Evolutionary conservation across 2,329 filamentous ascomycete genomes (phyloP).

Genomic region (Xylaria sp.): DNA sequence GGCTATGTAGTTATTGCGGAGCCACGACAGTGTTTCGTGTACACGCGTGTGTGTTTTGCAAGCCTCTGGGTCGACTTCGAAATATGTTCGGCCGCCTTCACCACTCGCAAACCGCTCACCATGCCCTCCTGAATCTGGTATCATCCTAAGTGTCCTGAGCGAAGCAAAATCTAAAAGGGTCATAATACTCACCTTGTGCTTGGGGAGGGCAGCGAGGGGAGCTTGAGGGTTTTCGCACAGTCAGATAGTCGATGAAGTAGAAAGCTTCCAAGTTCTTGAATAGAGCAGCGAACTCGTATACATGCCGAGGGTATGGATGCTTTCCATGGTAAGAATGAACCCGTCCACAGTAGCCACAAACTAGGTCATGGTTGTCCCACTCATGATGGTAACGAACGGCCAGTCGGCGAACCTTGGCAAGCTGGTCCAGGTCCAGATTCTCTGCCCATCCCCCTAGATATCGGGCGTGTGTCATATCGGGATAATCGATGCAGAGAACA

Average conservation of each 20-base stretch:
- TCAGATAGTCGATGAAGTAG: conserved; percentile 59
- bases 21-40: conserved; percentile 53
- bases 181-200: conserved; percentile 36
- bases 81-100: conserved; percentile 46
- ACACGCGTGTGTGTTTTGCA: conserved; percentile 55
- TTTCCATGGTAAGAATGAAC: conserved; percentile 45
- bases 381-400: conserved; percentile 57
- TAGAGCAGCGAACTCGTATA: conserved; percentile 58
- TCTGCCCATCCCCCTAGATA: conserved; percentile 44
- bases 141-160: conserved; percentile 26
- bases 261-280: conserved; percentile 57
- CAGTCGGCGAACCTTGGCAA: conserved; percentile 53
- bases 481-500: conserved; percentile 50
- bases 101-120: conserved; percentile 47
- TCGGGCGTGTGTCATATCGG: conserved; percentile 38
- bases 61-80: conserved; percentile 49
- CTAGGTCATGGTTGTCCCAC: conserved; percentile 52
- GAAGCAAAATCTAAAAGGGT: background rate
- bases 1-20: conserved; percentile 53
- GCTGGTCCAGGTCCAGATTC: conserved; percentile 43
- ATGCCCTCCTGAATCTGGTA: conserved; percentile 28
- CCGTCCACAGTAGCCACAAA: conserved; percentile 53
- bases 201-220: conserved; percentile 10
- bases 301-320: conserved; percentile 53
- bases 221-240: conserved; percentile 49